Base-by-base conservation (phyloP, 179 eudicot genomes). In the Amaranthus tricolor region DNA sequence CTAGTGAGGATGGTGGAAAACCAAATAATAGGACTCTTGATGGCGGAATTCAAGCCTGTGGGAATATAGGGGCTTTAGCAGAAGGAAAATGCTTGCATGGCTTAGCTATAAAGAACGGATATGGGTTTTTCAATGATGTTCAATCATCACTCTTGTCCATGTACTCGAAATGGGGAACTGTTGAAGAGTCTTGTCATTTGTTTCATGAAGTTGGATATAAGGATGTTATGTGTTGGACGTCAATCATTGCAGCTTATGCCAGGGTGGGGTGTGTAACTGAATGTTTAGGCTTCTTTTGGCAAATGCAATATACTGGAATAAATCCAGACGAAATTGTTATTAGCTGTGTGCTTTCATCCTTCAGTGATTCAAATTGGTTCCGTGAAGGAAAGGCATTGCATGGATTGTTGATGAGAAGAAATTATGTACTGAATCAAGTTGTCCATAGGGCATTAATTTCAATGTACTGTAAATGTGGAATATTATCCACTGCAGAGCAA, bases 21-120 rank as follows among this genome's bases (percentile, higher is more conserved):
- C 93, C 91, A 47, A 92, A 92, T 85, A 76, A 70, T 69, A 80
- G 97, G 72, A 92, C 90, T 21, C 76, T 92, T 14, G 88, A 85
- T 82, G 93, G 88, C 1, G 96, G 97, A n/a, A 85, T 90, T 68
- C 88, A 83, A 79, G 96, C 93, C 31, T 90, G 89, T 83, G 91
- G 83, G 58, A 70, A 90, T 78, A 64, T 89, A 83, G 86, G 84
- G 71, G 87, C 79, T 62, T 75, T 86, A 82, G 47, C 24, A 48
- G 87, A 82, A 72, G 96, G 96, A 48, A 87, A 61, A 66, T 87
- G 93, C 71, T 85, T 92, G 75, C 97, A 92, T 58, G 84, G 83
- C 9, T 83, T 89, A 6, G 82, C 84, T 6, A 16, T 88, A 16
- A 92, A 92, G 81, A 79, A 70, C 64, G 97, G 91, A 21, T 76